These are phyloP conservation scores for Craspedostauros australis DNA, from an alignment of 108 stramenopile genomes.

Conservation along the genomic window DNA sequence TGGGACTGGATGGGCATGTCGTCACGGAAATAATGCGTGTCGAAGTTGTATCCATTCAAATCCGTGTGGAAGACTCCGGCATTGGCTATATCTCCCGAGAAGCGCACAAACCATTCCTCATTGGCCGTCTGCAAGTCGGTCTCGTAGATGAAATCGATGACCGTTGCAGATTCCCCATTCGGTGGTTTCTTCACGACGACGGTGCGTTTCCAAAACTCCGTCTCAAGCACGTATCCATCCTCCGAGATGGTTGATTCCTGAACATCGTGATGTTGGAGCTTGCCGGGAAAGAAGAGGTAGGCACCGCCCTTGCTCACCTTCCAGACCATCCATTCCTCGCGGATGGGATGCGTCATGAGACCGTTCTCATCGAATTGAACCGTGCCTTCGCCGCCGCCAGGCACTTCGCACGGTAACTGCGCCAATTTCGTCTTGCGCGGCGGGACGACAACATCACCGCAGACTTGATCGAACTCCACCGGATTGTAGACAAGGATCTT, in stretches of 20 bases:
- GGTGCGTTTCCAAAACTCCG: slow-evolving; percentile 43
- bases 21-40: slow-evolving; percentile 44
- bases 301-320: slow-evolving; percentile 51
- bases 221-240: slow-evolving; percentile 32
- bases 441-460: slow-evolving; percentile 32
- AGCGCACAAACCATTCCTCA: slow-evolving; percentile 63
- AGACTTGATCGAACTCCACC: slow-evolving; percentile 29
- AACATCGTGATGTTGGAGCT: slow-evolving; percentile 11
- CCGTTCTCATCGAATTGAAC: slow-evolving; percentile 39
- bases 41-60: slow-evolving; percentile 61
- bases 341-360: slow-evolving; percentile 38
- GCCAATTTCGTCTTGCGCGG: slow-evolving; percentile 7
- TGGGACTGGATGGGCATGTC: slow-evolving; percentile 62
- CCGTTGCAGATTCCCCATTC: slow-evolving; percentile 14
- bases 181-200: slow-evolving; percentile 25
- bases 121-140: slow-evolving; percentile 38
- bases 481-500: slow-evolving; percentile 45
- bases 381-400: slow-evolving; percentile 11
- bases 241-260: slow-evolving; percentile 20
- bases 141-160: slow-evolving; percentile 55
- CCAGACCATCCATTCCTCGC: slow-evolving; percentile 63
- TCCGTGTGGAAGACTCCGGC: slow-evolving; percentile 59
- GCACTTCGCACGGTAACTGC: slow-evolving; percentile 40
- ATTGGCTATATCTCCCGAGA: slow-evolving; percentile 30
- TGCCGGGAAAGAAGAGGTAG: slow-evolving; percentile 55